phyloP scores from a whole-genome alignment of 768 basidiomycete species.

The Leucocoprinus birnbaumii region DNA sequence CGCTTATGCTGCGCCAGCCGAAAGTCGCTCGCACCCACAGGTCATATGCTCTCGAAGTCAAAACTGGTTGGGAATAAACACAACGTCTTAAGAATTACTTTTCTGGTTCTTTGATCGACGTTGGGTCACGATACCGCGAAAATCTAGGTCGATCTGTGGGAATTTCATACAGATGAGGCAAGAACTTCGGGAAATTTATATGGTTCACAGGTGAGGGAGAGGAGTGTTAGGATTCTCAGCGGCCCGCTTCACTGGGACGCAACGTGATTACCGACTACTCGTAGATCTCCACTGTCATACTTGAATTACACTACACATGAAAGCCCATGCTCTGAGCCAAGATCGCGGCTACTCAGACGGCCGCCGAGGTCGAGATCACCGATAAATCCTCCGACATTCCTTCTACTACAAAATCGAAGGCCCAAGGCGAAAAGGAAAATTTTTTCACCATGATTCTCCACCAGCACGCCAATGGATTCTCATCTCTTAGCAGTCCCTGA shows the following conservation, averaged over 20 bases:
- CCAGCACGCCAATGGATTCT: not conserved
- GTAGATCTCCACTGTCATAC: too few relatives aligned
- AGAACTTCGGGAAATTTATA: constrained; percentile 2
- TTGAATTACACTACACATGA: too few relatives aligned
- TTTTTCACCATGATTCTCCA: not conserved
- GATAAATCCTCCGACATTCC: too few relatives aligned
- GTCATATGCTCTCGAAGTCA: not conserved
- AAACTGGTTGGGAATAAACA: not conserved
- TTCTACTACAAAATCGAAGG: too few relatives aligned
- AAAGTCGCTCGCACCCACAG: not conserved
- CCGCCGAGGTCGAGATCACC: too few relatives aligned
- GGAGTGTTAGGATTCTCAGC: not conserved
- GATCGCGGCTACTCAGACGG: too few relatives aligned
- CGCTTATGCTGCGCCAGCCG: too few relatives aligned
- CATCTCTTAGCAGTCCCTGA: not conserved
- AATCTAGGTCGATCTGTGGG: not conserved
- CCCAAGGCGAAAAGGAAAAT: constrained; percentile 1
- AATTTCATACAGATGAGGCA: not conserved
- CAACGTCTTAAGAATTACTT: not conserved
- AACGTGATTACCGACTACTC: too few relatives aligned
- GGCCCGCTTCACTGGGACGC: too few relatives aligned
- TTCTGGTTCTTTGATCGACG: not conserved
- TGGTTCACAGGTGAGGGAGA: not conserved
- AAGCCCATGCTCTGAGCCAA: too few relatives aligned
- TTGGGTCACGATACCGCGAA: not conserved